Conservation (phyloP, 768 basidiomycete genomes). For the Floccularia luteovirens region DNA sequence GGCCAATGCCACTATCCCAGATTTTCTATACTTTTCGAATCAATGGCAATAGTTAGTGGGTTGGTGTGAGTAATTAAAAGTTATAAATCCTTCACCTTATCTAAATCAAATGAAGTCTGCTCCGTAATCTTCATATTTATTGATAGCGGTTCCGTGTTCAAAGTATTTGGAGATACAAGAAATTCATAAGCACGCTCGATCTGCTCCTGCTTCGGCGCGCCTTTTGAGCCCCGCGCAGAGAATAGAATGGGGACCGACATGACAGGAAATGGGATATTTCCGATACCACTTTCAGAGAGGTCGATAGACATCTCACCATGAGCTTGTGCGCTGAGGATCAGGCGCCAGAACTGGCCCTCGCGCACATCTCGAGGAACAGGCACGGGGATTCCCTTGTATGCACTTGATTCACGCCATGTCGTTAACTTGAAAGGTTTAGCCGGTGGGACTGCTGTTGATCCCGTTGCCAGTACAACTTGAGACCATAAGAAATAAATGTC, state of each 20-base stretch:
- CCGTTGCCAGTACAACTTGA: conserved; percentile 5
- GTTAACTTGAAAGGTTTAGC: conserved; percentile 59
- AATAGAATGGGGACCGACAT: conserved; percentile 59
- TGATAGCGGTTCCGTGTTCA: conserved; percentile 11
- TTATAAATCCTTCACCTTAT: conserved; percentile 62
- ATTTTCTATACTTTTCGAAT: conserved; percentile 73
- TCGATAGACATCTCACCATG: conserved; percentile 19
- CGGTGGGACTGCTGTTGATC: conserved; percentile 6
- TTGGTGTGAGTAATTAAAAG: conserved; percentile 1
- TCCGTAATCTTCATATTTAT: conserved; percentile 50
- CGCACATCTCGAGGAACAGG: conserved; percentile 48
- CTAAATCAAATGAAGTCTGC: conserved; percentile 85
- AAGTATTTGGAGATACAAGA: conserved; percentile 8
- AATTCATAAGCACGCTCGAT: conserved; percentile 51
- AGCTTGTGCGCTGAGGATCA: conserved; percentile 44
- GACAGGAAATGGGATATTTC: conserved; percentile 48
- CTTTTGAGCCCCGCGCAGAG: conserved; percentile 18
- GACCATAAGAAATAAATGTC: conserved; percentile 73
- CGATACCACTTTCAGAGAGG: conserved; percentile 33
- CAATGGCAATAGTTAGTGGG: conserved; percentile 1
- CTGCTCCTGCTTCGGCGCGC: conserved; percentile 53
- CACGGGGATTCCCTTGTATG: conserved; percentile 72
- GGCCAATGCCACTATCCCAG: conserved; percentile 90
- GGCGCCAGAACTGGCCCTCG: conserved; percentile 55
- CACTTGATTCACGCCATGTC: conserved; percentile 56